Conservation (phyloP, 305 asterid genomes). For the Andrographis paniculata region DNA sequence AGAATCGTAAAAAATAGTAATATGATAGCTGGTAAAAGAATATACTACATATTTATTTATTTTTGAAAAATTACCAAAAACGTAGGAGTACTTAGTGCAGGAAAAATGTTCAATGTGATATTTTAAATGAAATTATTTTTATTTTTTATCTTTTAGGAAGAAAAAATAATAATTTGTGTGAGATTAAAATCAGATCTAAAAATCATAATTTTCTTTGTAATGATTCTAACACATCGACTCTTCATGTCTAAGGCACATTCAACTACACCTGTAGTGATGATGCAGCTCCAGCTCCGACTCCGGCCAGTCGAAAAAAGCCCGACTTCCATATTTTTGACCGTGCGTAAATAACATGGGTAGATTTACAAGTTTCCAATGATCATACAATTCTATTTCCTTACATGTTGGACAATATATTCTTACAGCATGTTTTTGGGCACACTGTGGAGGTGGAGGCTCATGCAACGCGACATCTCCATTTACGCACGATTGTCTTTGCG, state of each 20-base stretch:
- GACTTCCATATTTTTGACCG: neutral
- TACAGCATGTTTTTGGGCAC: neutral
- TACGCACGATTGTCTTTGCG: neutral
- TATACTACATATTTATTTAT: too few species aligned
- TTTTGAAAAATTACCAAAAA: too few species aligned
- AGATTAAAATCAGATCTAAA: too few species aligned
- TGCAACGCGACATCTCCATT: conserved; percentile 1
- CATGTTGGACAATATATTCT: neutral
- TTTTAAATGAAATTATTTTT: too few species aligned
- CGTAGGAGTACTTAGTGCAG: too few species aligned
- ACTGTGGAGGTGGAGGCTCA: conserved; percentile 1
- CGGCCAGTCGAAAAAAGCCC: neutral
- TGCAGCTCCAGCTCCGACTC: neutral
- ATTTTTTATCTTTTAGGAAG: too few species aligned
- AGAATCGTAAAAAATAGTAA: too few species aligned
- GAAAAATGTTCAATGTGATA: too few species aligned
- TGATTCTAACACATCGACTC: neutral
- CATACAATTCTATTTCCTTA: neutral
- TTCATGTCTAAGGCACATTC: conserved; percentile 4
- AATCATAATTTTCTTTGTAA: too few species aligned
- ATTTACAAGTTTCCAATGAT: neutral
- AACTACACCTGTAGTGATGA: neutral
- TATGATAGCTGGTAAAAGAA: too few species aligned
- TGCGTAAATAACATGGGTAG: too few species aligned
- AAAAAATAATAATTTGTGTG: too few species aligned